A percentile compares a stretch with the other conserved stretches of the same genome.
These are phyloP conservation scores for Leptographium wingfieldii DNA, from an alignment of 2,329 filamentous ascomycete species.

Conservation along the genomic window DNA sequence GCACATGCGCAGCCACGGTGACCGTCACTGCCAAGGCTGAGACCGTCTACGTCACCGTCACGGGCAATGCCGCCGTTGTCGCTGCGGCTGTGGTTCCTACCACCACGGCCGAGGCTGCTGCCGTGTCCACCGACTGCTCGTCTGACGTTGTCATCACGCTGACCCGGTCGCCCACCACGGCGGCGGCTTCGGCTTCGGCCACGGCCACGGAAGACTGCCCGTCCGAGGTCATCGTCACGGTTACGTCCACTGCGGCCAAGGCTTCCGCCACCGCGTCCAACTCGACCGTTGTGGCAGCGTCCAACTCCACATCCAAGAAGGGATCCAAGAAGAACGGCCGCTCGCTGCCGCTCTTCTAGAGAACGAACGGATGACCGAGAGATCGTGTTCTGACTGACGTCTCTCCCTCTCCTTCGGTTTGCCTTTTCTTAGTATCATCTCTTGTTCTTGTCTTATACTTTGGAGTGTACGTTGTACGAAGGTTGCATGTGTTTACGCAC, in stretches of 20 bases:
- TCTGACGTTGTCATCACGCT: neutral
- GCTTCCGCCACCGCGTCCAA: neutral
- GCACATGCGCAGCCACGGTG: neutral
- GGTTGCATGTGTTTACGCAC: neutral
- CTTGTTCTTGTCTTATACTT: neutral
- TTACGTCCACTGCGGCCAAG: neutral
- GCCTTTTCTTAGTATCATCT: neutral
- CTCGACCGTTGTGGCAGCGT: neutral
- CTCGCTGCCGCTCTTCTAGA: neutral
- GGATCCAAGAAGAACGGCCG: neutral
- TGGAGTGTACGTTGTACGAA: neutral
- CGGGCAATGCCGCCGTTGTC: neutral
- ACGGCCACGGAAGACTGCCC: neutral
- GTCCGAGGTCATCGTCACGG: neutral
- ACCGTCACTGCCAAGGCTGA: slow-evolving; percentile 17
- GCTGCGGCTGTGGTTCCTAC: neutral
- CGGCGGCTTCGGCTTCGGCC: neutral
- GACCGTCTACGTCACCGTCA: neutral
- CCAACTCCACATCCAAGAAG: neutral
- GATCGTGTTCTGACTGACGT: neutral
- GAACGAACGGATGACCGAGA: neutral
- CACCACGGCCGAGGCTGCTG: neutral
- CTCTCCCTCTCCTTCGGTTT: neutral
- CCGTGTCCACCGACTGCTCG: neutral
- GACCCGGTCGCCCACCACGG: neutral